Evolutionary conservation across 1,284 basidiomycete genomes (phyloP), one percentile per base, ranked within the genome.

Genomic region (Trichosporon ovoides): DNA sequence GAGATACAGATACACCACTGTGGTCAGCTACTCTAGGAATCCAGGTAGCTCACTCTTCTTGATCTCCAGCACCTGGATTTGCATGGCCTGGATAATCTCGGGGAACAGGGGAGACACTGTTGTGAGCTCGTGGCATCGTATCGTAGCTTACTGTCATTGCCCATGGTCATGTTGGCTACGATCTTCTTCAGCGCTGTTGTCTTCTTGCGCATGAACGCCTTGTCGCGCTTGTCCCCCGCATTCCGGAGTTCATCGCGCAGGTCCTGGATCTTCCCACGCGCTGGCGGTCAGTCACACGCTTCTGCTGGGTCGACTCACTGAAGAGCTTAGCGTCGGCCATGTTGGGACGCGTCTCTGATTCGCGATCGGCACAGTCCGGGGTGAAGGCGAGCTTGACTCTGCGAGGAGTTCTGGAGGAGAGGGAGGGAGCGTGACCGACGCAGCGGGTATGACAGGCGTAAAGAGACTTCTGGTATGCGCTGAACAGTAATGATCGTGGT

Each of bases 61-160:
- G 76, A 98, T 95, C 77, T 98, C 96, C 37, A 98, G 82, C 9
- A 94, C 71, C 53, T 77, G 73, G 50, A 78, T 76, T 40, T 71
- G 67, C 91, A 97, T 96, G 78, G 97, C 97, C 82, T 97, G 96
- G 69, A 98, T 85, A 36, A 98, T 93, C 74, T 97, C 92, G n/a
- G 91, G 91, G 73, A 98, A 98, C 63, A 98, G 84, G 37, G 91
- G 85, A 18, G 92, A 96, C 95, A 98, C 90, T 98, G 52, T 3
- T 13, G 16, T 68, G 71, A 60, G 56, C n/a, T 18, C n/a, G 7
- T 11, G n/a, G 13, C 3, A 16, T 9, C 1, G 20, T 4, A 11
- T 3, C 5, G 3, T 19, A 87, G 75, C 89, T 87, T 77, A 96
- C 91, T 95, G 79, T 97, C 92, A 83, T 95, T 96, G 57, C 91